Percentiles rank a stretch among this genome's conserved stretches.
phyloP scores from a whole-genome alignment of 305 asterid species.

The Vinca major region DNA sequence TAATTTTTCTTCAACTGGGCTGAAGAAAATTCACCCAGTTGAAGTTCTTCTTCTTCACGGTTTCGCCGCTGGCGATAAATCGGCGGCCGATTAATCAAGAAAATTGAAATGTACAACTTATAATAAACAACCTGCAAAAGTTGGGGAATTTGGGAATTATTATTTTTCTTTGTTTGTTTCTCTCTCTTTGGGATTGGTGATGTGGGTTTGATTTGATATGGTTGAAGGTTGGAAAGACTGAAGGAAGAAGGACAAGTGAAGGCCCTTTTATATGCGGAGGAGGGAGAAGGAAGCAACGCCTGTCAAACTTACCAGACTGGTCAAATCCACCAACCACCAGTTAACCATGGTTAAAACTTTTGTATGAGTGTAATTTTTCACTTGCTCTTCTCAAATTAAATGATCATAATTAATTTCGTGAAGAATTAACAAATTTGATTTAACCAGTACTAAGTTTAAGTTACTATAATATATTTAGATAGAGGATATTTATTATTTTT shows the following conservation, averaged over 20 bases:
- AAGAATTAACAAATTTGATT: too few relatives aligned
- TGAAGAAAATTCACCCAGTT: slow-evolving; percentile 1
- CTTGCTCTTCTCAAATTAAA: too few relatives aligned
- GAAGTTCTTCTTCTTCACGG: background rate
- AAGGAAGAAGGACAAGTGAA: background rate
- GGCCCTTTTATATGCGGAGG: slow-evolving; percentile 8
- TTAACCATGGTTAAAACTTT: slow-evolving; percentile 30
- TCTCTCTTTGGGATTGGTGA: too few relatives aligned
- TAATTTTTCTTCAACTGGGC: slow-evolving; percentile 5
- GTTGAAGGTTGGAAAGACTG: slow-evolving; percentile 14
- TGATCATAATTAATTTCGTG: too few relatives aligned
- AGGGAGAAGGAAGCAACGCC: slow-evolving; percentile 18
- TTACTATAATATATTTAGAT: too few relatives aligned
- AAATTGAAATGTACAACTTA: background rate
- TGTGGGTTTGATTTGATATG: slow-evolving; percentile 35
- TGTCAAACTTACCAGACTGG: slow-evolving; percentile 49
- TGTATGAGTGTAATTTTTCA: background rate
- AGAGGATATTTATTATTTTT: too few relatives aligned
- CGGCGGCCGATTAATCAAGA: background rate
- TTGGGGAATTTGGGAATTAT: background rate
- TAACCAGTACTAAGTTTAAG: too few relatives aligned
- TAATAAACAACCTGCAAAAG: too few relatives aligned
- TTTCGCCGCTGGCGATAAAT: background rate
- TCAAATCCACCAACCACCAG: slow-evolving; percentile 42
- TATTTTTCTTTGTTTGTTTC: background rate